phyloP scores from a whole-genome alignment of 352 stramenopile species.

The Phytophthora pinifolia region DNA sequence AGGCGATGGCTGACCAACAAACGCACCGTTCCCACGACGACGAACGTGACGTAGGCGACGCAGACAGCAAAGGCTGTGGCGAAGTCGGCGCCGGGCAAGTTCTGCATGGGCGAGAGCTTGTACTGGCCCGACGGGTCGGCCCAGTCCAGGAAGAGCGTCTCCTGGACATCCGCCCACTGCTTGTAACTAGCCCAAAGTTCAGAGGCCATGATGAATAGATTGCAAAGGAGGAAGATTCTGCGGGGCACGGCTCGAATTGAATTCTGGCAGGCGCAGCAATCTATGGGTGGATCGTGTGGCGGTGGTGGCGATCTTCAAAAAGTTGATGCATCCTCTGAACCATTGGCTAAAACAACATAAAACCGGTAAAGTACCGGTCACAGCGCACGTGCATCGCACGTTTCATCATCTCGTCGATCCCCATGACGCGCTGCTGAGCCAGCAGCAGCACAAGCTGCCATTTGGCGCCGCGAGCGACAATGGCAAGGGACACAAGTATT shows the following conservation, averaged over 20 bases:
- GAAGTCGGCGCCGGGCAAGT: constrained; percentile 55
- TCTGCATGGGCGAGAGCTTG: constrained; percentile 44
- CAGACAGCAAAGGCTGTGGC: constrained; percentile 57
- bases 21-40: constrained; percentile 61
- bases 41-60: constrained; percentile 64
- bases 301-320: no score
- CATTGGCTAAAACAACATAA: not conserved
- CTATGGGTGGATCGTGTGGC: no score
- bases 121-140: constrained; percentile 43
- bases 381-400: not conserved
- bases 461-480: not conserved
- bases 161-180: constrained; percentile 50
- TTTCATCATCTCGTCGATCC: constrained; percentile 9
- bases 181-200: constrained; percentile 60
- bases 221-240: constrained; percentile 20
- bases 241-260: constrained; percentile 23
- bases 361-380: constrained; percentile 9
- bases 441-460: not conserved
- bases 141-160: constrained; percentile 53
- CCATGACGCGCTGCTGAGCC: constrained; percentile 7
- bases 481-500: no score
- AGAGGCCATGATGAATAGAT: constrained; percentile 32
- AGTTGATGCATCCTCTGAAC: no score
- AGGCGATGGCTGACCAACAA: constrained; percentile 15
- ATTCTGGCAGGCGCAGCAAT: constrained; percentile 15